Evolutionary conservation across 352 stramenopile species (phyloP).

Genomic region (Phytophthora tentaculata): DNA sequence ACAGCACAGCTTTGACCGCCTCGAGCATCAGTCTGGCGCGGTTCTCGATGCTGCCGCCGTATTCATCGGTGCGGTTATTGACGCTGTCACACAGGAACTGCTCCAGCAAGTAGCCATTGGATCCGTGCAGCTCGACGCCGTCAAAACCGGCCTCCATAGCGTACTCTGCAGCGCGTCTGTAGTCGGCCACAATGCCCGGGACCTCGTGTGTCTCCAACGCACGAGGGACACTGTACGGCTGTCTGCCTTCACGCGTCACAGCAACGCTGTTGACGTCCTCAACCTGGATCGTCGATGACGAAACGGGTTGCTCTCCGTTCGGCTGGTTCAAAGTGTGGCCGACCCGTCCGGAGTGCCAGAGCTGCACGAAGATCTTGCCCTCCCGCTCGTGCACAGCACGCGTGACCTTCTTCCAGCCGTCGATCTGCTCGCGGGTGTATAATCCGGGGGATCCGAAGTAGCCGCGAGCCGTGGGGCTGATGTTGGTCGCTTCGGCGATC

Average conservation of each 20-base stretch:
- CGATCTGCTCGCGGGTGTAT: slow-evolving; percentile 50
- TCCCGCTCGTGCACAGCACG: slow-evolving; percentile 77
- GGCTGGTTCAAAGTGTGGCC: slow-evolving; percentile 69
- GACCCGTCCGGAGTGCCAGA: slow-evolving; percentile 87
- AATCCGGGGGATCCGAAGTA: slow-evolving; percentile 61
- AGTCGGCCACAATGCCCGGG: slow-evolving; percentile 35
- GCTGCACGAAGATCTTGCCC: slow-evolving; percentile 81
- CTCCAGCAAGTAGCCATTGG: slow-evolving; percentile 39
- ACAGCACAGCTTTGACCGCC: slow-evolving; percentile 51
- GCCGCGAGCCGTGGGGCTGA: slow-evolving; percentile 44
- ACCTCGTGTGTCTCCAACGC: slow-evolving; percentile 80
- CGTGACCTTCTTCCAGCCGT: slow-evolving; percentile 63
- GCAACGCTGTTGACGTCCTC: slow-evolving; percentile 21
- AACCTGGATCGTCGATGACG: slow-evolving; percentile 38
- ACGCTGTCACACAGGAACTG: slow-evolving; percentile 38
- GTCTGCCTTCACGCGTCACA: slow-evolving; percentile 40
- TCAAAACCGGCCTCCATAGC: slow-evolving; percentile 35
- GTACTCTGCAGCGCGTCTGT: slow-evolving; percentile 25
- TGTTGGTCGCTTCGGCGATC: slow-evolving; percentile 66
- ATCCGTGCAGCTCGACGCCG: slow-evolving; percentile 37
- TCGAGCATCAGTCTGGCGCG: slow-evolving; percentile 69
- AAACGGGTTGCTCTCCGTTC: slow-evolving; percentile 55
- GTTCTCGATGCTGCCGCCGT: slow-evolving; percentile 83
- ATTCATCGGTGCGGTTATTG: slow-evolving; percentile 33
- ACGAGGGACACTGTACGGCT: slow-evolving; percentile 52